phyloP scores from a whole-genome alignment of 2,329 filamentous ascomycete species.

The Lomentospora prolificans region DNA sequence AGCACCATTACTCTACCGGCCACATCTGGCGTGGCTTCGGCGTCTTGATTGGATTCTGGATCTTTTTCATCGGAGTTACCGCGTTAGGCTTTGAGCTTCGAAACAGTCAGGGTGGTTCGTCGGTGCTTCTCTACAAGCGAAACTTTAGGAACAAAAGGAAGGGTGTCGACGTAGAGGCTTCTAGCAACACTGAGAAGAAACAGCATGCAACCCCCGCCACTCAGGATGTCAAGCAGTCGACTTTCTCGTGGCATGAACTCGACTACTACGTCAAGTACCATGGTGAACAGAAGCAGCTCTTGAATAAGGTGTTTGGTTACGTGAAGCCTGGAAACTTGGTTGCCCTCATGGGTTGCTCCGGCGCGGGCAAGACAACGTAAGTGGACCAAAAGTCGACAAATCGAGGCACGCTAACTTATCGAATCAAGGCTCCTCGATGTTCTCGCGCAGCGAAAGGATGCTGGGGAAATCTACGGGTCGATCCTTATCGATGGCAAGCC shows the following conservation, averaged over 20 bases:
- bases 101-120: constrained; percentile 48
- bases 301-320: constrained; percentile 61
- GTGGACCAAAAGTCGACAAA: background rate
- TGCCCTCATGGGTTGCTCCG: constrained; percentile 69
- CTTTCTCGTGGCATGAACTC: constrained; percentile 62
- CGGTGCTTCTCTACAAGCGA: constrained; percentile 59
- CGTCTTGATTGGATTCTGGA: constrained; percentile 63
- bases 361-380: constrained; percentile 69
- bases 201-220: background rate
- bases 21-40: constrained; percentile 71
- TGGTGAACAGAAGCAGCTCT: constrained; percentile 41
- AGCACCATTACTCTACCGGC: constrained; percentile 43
- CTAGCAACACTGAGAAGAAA: constrained; percentile 5
- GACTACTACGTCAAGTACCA: constrained; percentile 62
- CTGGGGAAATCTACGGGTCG: constrained; percentile 41
- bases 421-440: constrained; percentile 46
- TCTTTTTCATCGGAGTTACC: constrained; percentile 65
- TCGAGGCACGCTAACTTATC: background rate
- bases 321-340: constrained; percentile 73
- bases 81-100: constrained; percentile 60
- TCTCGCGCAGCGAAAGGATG: constrained; percentile 52
- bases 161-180: constrained; percentile 26
- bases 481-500: constrained; percentile 48
- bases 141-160: constrained; percentile 28
- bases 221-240: constrained; percentile 42